Evolutionary conservation across 805 yeast genomes (phyloP).

Genomic region (Maudiozyma turicensis): DNA sequence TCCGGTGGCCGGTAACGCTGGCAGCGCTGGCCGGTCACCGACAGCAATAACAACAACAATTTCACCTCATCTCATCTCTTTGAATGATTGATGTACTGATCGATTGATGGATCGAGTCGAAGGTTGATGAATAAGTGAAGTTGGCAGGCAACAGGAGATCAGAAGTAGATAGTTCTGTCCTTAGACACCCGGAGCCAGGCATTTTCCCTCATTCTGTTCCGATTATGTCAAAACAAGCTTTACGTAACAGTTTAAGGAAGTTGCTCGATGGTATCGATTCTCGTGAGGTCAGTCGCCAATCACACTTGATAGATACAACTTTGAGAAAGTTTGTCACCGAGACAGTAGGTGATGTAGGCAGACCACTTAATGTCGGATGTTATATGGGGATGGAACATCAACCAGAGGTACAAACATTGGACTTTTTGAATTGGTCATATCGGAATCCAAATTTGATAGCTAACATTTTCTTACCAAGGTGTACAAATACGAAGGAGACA

Average conservation of each 20-base stretch:
- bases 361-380: slow-evolving; percentile 38
- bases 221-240: background rate
- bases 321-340: background rate
- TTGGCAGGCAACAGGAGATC: too few relatives aligned
- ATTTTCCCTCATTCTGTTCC: too few relatives aligned
- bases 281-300: background rate
- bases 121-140: too few relatives aligned
- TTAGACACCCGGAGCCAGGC: too few relatives aligned
- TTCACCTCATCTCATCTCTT: too few relatives aligned
- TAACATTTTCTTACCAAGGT: slow-evolving; percentile 49
- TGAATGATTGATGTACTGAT: too few relatives aligned
- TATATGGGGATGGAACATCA: slow-evolving; percentile 65
- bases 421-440: slow-evolving; percentile 45
- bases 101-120: too few relatives aligned
- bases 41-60: too few relatives aligned
- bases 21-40: too few relatives aligned
- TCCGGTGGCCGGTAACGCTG: too few relatives aligned
- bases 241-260: background rate
- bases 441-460: slow-evolving; percentile 30
- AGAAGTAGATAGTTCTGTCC: too few relatives aligned
- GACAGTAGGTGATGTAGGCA: background rate
- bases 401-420: slow-evolving; percentile 56
- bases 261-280: background rate
- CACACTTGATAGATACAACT: background rate
- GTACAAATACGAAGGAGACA: slow-evolving; percentile 29